Evolutionary conservation across 2,329 filamentous ascomycete genomes (phyloP).

Genomic region (Penicillium brasilianum): DNA sequence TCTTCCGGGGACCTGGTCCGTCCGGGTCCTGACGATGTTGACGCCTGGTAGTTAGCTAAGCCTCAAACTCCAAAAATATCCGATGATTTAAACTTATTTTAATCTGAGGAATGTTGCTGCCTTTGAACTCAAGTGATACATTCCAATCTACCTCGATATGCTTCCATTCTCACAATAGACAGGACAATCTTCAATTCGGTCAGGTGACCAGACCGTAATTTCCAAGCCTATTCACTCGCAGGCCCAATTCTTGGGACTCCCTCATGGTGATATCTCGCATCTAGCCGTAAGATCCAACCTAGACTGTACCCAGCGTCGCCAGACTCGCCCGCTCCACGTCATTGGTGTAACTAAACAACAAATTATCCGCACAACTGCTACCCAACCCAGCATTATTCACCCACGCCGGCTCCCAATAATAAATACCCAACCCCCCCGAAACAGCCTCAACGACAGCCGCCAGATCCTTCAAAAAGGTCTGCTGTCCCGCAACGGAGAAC

Average conservation of each 20-base stretch:
- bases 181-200: neutral
- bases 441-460: conserved; percentile 61
- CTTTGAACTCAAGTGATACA: neutral
- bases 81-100: neutral
- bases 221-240: neutral
- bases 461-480: conserved; percentile 64
- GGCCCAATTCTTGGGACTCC: neutral
- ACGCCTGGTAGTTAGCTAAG: conserved; percentile 1
- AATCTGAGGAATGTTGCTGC: neutral
- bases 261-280: neutral
- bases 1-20: neutral
- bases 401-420: conserved; percentile 78
- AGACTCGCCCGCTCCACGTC: conserved; percentile 63
- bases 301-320: conserved; percentile 60
- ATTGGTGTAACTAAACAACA: conserved; percentile 61
- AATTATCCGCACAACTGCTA: conserved; percentile 68
- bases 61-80: neutral
- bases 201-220: neutral
- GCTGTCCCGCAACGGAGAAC: conserved; percentile 67
- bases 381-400: conserved; percentile 68
- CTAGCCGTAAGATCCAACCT: neutral
- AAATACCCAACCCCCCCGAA: conserved; percentile 63
- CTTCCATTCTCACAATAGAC: neutral
- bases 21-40: conserved; percentile 3
- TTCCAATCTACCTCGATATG: neutral